Percentiles rank a stretch among this genome's conserved stretches.
Evolutionary conservation across 2,329 filamentous ascomycete genomes (phyloP).

Genomic region (Fusarium sp.): DNA sequence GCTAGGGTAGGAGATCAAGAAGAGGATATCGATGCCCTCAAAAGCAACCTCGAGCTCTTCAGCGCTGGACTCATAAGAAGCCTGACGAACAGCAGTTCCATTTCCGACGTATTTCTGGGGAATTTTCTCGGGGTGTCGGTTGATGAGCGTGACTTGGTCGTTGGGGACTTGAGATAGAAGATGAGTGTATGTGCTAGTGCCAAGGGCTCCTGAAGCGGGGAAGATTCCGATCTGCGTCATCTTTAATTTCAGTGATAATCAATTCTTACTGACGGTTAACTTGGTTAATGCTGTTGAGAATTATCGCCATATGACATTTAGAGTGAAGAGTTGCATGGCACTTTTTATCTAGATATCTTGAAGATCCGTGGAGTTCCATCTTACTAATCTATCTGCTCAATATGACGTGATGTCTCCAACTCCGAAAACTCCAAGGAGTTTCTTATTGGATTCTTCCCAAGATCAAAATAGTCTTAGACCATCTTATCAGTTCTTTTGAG

Average conservation of each 20-base stretch:
- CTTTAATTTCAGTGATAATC: not conserved
- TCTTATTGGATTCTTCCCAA: not conserved
- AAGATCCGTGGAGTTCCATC: constrained; percentile 3
- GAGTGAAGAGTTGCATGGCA: not conserved
- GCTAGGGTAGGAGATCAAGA: constrained; percentile 36
- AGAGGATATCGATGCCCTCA: not conserved
- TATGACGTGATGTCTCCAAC: constrained; percentile 23
- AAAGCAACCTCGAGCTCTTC: constrained; percentile 9
- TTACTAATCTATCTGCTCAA: constrained; percentile 16
- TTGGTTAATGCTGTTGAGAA: not conserved
- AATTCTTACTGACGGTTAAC: rapidly evolving
- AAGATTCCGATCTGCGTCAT: constrained; percentile 36
- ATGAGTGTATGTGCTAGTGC: constrained; percentile 31
- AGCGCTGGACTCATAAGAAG: constrained; percentile 23
- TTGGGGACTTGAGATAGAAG: constrained; percentile 8
- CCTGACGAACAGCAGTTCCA: constrained; percentile 3
- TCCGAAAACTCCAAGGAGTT: not conserved
- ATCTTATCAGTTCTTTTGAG: not conserved
- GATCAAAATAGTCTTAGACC: not conserved
- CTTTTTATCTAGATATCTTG: not conserved
- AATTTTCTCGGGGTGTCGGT: constrained; percentile 16
- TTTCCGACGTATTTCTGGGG: not conserved
- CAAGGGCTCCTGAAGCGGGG: constrained; percentile 34
- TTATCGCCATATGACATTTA: rapidly evolving
- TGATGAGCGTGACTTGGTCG: constrained; percentile 27